Percentiles rank a stretch among this genome's conserved stretches.
These are phyloP conservation scores for Patellifolia procumbens DNA, from an alignment of 179 eudicot species.

Conservation along the genomic window DNA sequence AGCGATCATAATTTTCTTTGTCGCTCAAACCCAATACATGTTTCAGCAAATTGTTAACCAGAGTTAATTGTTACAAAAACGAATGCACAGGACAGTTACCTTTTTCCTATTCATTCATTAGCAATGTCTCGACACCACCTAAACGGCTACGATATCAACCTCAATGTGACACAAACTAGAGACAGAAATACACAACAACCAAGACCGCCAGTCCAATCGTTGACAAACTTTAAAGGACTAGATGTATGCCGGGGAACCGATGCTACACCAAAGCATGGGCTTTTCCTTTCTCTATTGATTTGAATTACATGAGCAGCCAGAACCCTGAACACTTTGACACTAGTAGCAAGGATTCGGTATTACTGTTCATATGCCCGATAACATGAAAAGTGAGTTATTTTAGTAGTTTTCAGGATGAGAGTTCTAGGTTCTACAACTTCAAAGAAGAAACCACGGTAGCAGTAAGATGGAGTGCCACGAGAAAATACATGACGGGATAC, in stretches of 20 bases:
- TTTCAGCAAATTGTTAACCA: neutral
- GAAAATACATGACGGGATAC: neutral
- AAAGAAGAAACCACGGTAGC: neutral
- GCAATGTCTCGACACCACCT: too few relatives aligned
- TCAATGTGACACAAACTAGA: neutral
- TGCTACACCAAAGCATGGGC: too few relatives aligned
- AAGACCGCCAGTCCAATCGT: neutral
- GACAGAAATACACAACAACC: neutral
- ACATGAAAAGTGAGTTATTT: neutral
- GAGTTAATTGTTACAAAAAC: too few relatives aligned
- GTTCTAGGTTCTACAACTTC: neutral
- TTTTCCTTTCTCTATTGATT: too few relatives aligned
- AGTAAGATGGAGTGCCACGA: neutral
- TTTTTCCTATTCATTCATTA: too few relatives aligned
- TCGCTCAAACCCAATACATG: neutral
- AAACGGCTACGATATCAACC: neutral
- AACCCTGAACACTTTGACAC: neutral
- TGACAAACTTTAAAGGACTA: neutral
- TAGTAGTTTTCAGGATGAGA: neutral
- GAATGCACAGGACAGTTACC: too few relatives aligned
- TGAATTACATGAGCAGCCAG: too few relatives aligned
- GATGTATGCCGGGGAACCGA: neutral
- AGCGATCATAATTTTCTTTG: neutral
- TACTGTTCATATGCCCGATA: neutral
- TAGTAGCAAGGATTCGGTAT: neutral